Conservation (phyloP, 192 early-diverging fungal genomes). For the Umbelopsis isabellina region DNA sequence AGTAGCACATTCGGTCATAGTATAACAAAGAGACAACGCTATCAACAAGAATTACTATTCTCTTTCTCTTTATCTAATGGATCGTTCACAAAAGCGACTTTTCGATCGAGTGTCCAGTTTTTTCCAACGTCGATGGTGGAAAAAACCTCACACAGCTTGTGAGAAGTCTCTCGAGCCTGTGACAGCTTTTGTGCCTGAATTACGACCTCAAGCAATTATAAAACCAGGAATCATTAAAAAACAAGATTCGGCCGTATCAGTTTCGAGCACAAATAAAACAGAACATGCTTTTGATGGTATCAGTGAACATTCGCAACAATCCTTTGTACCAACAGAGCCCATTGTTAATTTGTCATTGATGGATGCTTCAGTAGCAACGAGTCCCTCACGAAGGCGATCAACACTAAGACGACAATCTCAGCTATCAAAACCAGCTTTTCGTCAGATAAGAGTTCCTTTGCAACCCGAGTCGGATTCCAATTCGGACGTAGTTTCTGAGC, state of each 20-base stretch:
- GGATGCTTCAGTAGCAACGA: too few relatives aligned
- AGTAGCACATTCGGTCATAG: background rate
- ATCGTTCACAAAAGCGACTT: constrained; percentile 13
- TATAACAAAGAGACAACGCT: background rate
- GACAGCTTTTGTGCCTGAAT: background rate
- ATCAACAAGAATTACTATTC: background rate
- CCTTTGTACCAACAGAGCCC: background rate
- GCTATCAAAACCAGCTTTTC: background rate
- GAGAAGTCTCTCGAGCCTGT: background rate
- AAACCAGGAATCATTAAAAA: background rate
- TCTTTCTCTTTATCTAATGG: background rate
- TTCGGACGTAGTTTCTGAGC: background rate
- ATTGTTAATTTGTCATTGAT: too few relatives aligned
- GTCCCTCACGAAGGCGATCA: background rate
- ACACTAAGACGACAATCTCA: constrained; percentile 1
- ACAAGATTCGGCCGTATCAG: constrained; percentile 7
- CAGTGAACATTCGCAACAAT: background rate
- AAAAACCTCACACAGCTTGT: too few relatives aligned
- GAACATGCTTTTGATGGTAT: background rate
- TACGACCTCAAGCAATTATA: background rate
- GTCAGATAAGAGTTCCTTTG: background rate
- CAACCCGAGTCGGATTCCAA: background rate
- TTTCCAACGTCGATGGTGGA: constrained; percentile 14
- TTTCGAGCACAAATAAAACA: background rate
- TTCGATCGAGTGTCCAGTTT: constrained; percentile 2